Evolutionary conservation across 106 monocot genomes (phyloP).

Genomic region (Acorus gramineus): DNA sequence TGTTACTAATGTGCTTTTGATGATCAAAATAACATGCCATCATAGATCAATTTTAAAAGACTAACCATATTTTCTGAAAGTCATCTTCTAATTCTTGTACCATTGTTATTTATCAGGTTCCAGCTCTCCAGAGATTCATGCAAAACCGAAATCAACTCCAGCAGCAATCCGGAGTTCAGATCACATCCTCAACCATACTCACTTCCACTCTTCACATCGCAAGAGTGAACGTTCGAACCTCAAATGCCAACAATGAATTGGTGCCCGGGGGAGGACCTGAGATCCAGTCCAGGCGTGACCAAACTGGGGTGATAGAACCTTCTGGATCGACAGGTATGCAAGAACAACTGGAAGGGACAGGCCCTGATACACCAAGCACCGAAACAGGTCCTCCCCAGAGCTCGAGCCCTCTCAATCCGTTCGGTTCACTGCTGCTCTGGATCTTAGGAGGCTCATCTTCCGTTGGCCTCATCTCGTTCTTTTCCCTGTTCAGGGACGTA

Average conservation of each 20-base stretch:
- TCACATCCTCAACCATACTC: conserved; percentile 84
- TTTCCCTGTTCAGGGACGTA: conserved; percentile 84
- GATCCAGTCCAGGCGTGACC: background rate
- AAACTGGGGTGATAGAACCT: conserved; percentile 6
- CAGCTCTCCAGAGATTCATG: conserved; percentile 88
- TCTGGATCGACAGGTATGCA: conserved; percentile 10
- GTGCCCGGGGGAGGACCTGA: conserved; percentile 8
- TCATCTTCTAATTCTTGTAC: background rate
- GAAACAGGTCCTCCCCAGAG: conserved; percentile 18
- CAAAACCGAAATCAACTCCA: conserved; percentile 62
- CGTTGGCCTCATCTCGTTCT: conserved; percentile 76
- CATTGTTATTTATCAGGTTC: conserved; percentile 40
- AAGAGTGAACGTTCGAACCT: conserved; percentile 59
- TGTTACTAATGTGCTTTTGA: no score
- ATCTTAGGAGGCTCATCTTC: conserved; percentile 79
- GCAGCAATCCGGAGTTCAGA: conserved; percentile 75
- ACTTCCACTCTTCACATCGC: conserved; percentile 90
- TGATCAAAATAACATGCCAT: no score
- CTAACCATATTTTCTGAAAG: no score
- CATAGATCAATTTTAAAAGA: no score
- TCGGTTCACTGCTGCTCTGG: conserved; percentile 82
- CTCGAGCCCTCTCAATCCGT: conserved; percentile 44
- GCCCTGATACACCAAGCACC: conserved; percentile 2
- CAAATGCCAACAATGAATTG: conserved; percentile 8
- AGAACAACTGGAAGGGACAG: conserved; percentile 7